Base-by-base conservation (phyloP, 163 green algal genomes). In the Chloroidium sp. region DNA sequence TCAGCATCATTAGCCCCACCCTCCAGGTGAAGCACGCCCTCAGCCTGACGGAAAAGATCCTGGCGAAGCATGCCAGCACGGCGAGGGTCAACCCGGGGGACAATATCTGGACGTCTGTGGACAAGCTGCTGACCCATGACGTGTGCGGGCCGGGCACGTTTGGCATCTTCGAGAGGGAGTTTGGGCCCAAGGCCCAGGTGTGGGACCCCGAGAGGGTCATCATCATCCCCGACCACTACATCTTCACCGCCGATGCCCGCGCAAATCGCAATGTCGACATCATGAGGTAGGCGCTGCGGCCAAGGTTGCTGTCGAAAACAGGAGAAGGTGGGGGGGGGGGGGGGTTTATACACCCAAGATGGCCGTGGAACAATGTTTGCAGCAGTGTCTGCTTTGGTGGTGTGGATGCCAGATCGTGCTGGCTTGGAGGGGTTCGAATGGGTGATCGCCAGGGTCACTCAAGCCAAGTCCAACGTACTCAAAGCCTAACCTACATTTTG, bases 241-340 rank as follows among this genome's bases (percentile, higher is more conserved):
- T 98, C 87, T 98, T 98, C 90, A 98, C 95, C 2, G 82, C 86
- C 1, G 95, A 98, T 81, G 83, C 89, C 1, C 92, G 95, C n/a
- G 95, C 95, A 76, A 98, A 98, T 87, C 91, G 95, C 75, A 98
- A 98, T 82, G 95, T 98, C 76, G 95, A 98, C 86, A 98, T 98
- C 85, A 87, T 98, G 36, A 86, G 91, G 87, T 90, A 36, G 36
- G 36, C 36, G 36, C 36, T 36, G 36, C 36, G 36, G 36, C 36
- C 36, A 36, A 36, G 36, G 36, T 36, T 36, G 36, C 36, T 36
- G 36, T 36, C 36, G 36, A 36, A 36, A 36, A 36, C 36, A 36
- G 36, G 36, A 36, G 36, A 36, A 36, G 36, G 36, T 36, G 36
- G 36, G 36, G 36, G 36, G 36, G 36, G 36, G 36, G 36, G 36